Evolutionary conservation across 352 stramenopile species (phyloP).

Genomic region (Phytopythium helicoides): DNA sequence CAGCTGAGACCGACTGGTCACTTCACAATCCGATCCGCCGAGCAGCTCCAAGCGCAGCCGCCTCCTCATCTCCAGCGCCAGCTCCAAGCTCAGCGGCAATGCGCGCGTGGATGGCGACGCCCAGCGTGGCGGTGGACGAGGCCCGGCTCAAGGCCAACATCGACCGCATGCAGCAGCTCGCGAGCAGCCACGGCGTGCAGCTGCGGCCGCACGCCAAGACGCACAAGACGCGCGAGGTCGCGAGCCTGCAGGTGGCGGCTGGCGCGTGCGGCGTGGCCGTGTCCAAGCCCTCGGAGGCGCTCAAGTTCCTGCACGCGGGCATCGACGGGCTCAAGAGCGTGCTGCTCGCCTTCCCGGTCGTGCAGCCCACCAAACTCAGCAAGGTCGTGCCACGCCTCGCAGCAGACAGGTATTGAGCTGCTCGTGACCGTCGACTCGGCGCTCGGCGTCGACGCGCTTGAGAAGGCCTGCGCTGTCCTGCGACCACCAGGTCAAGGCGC

Average conservation of each 20-base stretch:
- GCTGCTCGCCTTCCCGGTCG: constrained; percentile 64
- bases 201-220: constrained; percentile 74
- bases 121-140: constrained; percentile 65
- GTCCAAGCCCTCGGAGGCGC: constrained; percentile 66
- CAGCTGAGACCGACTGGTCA: too few species aligned
- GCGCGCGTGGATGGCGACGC: constrained; percentile 57
- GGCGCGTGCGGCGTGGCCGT: constrained; percentile 62
- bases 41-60: neutral
- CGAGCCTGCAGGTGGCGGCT: constrained; percentile 42
- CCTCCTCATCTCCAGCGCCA: neutral
- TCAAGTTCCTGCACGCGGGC: constrained; percentile 51
- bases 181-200: constrained; percentile 36
- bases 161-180: constrained; percentile 60
- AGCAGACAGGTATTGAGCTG: constrained; percentile 49
- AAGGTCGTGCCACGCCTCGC: constrained; percentile 44
- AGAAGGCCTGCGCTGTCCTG: constrained; percentile 41
- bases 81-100: constrained; percentile 10
- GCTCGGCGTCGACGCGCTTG: constrained; percentile 46
- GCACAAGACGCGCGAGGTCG: constrained; percentile 77
- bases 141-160: constrained; percentile 57
- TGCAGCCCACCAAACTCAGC: constrained; percentile 54
- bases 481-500: constrained; percentile 43
- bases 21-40: neutral
- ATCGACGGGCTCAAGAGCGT: constrained; percentile 48
- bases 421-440: constrained; percentile 61